Percentiles rank a stretch among this genome's conserved stretches.
Conservation (phyloP, 2,329 filamentous ascomycete species). For the Pseudogymnoascus sp. region DNA sequence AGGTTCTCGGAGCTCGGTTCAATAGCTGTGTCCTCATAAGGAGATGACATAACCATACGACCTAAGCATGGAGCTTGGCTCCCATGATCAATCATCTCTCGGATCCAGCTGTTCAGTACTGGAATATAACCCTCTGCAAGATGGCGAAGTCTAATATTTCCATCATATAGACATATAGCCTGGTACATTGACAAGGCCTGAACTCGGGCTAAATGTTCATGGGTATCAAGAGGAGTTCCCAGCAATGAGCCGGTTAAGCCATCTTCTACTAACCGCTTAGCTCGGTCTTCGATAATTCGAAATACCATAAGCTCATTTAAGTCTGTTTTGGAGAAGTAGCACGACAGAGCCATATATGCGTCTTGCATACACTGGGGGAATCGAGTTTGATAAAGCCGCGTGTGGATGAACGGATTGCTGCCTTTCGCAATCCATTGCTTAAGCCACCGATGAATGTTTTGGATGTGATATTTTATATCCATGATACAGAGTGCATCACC, state of each 20-base stretch:
- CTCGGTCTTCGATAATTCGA: constrained; percentile 22
- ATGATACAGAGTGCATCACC: neutral
- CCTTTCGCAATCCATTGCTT: constrained; percentile 22
- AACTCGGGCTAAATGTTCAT: constrained; percentile 14
- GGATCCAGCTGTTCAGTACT: constrained; percentile 20
- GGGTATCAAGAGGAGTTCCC: constrained; percentile 5
- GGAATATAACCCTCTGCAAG: constrained; percentile 20
- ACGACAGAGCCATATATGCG: constrained; percentile 24
- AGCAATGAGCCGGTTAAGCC: neutral
- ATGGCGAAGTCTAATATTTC: constrained; percentile 23
- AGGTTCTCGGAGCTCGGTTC: constrained; percentile 17
- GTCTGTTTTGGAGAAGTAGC: constrained; percentile 24
- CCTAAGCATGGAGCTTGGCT: constrained; percentile 9
- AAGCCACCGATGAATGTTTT: constrained; percentile 19
- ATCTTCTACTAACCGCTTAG: constrained; percentile 13
- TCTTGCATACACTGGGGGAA: constrained; percentile 25
- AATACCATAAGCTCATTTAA: constrained; percentile 22
- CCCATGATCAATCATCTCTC: constrained; percentile 11
- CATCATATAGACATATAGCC: constrained; percentile 24
- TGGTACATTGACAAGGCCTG: constrained; percentile 25
- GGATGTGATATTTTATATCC: constrained; percentile 25
- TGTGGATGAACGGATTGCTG: constrained; percentile 27
- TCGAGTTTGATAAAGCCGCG: constrained; percentile 21
- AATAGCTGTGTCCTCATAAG: constrained; percentile 13
- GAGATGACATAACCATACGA: neutral